These are phyloP conservation scores for Ordospora pajunii DNA, from an alignment of 371 early-diverging fungal species.

Conservation along the genomic window DNA sequence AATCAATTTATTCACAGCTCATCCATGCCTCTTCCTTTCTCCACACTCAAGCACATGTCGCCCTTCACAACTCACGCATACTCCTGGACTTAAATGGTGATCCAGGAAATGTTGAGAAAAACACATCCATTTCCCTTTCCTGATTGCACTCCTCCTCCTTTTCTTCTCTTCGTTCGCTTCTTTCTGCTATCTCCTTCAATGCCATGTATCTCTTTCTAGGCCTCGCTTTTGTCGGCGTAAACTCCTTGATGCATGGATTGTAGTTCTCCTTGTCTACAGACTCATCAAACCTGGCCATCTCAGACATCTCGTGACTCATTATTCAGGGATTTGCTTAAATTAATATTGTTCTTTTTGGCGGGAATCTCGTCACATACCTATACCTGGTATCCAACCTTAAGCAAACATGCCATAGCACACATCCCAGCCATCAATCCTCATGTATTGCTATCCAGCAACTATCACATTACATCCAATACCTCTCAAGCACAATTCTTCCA, in stretches of 20 bases:
- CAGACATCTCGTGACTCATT: neutral
- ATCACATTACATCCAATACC: neutral
- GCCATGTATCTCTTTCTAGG: conserved; percentile 4
- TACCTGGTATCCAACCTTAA: neutral
- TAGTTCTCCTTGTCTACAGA: conserved; percentile 23
- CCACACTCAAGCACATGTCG: too few relatives aligned
- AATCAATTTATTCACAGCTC: neutral
- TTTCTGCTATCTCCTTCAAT: conserved; percentile 21
- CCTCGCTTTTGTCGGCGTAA: conserved; percentile 9
- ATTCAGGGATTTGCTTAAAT: neutral
- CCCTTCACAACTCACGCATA: neutral
- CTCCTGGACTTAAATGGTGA: conserved; percentile 4
- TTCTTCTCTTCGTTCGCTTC: neutral
- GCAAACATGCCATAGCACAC: too few relatives aligned
- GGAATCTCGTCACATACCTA: neutral
- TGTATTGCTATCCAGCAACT: neutral
- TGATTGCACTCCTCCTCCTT: neutral
- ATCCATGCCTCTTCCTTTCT: too few relatives aligned
- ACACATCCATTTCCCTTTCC: conserved; percentile 11
- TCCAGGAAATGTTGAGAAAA: conserved; percentile 6
- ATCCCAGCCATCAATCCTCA: too few relatives aligned
- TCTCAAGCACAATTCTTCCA: neutral
- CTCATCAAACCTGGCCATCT: neutral
- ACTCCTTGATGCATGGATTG: conserved; percentile 14
- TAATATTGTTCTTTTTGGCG: neutral